Evolutionary conservation across 768 basidiomycete species (phyloP).

Genomic region (Tylopilus plumbeoviolaceoides): DNA sequence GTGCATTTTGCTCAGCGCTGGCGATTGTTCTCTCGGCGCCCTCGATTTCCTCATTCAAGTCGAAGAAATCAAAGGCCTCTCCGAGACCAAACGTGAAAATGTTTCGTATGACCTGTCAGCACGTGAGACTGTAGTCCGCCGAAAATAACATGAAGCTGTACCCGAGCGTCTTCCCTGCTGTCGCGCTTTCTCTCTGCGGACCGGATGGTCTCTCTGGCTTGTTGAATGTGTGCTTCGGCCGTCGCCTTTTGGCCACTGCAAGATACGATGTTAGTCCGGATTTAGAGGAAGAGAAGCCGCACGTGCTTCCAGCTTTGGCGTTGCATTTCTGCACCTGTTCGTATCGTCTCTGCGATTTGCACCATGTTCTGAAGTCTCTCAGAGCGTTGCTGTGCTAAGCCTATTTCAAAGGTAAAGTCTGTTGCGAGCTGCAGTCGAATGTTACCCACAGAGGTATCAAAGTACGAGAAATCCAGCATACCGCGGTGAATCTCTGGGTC

Average conservation of each 20-base stretch:
- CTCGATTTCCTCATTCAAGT: slow-evolving; percentile 15
- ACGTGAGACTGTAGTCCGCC: background rate
- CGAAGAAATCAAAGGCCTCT: slow-evolving; percentile 14
- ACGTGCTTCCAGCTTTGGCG: slow-evolving; percentile 9
- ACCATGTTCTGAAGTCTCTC: background rate
- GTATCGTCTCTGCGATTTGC: background rate
- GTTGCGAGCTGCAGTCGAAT: slow-evolving; percentile 6
- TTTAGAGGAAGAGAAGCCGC: background rate
- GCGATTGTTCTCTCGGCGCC: slow-evolving; percentile 5
- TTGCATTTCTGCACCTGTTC: background rate
- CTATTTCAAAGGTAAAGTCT: slow-evolving; percentile 9
- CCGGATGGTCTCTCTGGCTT: slow-evolving; percentile 12
- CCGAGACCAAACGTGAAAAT: slow-evolving; percentile 13
- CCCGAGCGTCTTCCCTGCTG: slow-evolving; percentile 13
- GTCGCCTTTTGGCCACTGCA: slow-evolving; percentile 2
- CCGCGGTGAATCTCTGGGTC: slow-evolving; percentile 8
- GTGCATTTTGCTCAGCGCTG: slow-evolving; percentile 2
- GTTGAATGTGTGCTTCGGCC: slow-evolving; percentile 2
- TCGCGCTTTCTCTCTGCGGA: slow-evolving; percentile 12
- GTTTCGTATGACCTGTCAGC: slow-evolving; percentile 10
- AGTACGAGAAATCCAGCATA: background rate
- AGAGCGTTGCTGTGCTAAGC: background rate
- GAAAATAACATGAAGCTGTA: background rate
- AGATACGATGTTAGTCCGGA: background rate
- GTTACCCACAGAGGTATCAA: background rate